Base-by-base conservation (phyloP, 371 early-diverging fungal species). In the Mycotypha africana region DNA sequence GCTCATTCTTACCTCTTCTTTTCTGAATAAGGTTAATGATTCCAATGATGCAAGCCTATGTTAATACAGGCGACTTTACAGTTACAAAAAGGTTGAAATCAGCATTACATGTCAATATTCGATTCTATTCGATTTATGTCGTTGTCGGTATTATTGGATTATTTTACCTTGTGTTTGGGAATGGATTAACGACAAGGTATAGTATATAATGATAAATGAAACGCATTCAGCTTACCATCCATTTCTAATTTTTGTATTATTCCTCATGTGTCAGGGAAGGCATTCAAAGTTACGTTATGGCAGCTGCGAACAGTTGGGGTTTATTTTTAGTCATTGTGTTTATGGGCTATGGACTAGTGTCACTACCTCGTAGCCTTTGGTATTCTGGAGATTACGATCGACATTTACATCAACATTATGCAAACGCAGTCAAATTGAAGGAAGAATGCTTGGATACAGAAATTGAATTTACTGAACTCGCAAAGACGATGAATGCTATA, bases 251-350 rank as follows among this genome's bases (percentile, higher is more conserved):
- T n/a, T n/a, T n/a, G n/a, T n/a, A n/a, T n/a, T n/a, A n/a, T n/a
- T n/a, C n/a, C n/a, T n/a, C n/a, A n/a, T n/a, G n/a, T n/a, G n/a
- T n/a, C 43, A 83, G 89, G 39, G 72, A 81, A 19, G 76, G 76
- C 19, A 67, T 96, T 28, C 70, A 84, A 26, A 86, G 84, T 9
- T 83, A 89, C 45, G 76, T 91, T 16, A 96, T 96, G 89, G 95
- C 95, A 0, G 80, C 86, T 42, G 88, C 92, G 23, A 95, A 95
- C 62, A 91, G 89, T 46, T 95, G 91, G 88, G 97, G 97, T 41
- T 67, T 96, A 26, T 67, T 92, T 12, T 77, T 93, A 15, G 84
- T 88, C 9, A 85, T 92, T 38, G 63, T 89, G 1, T 85, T 94
- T 61, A 84, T 96, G 84, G 93, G 95, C 2, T 88, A 92, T 65